These are phyloP conservation scores for Piedraia hortae DNA, from an alignment of 2,329 filamentous ascomycete genomes.

Conservation along the genomic window DNA sequence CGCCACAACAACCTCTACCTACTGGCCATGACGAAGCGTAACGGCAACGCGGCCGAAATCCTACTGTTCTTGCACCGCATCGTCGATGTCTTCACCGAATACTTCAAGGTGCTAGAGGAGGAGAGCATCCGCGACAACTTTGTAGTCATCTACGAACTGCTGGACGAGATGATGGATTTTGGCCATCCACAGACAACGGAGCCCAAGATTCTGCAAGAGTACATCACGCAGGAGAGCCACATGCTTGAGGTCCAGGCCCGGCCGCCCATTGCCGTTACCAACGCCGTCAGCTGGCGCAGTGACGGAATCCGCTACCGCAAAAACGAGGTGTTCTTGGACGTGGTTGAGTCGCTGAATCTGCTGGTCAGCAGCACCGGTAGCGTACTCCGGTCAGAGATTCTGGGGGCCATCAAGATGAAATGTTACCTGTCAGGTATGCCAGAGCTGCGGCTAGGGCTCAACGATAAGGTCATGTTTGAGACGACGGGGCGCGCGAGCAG, in stretches of 20 bases:
- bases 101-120: slow-evolving; percentile 97
- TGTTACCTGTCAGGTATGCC: slow-evolving; percentile 98
- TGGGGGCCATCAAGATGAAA: slow-evolving; percentile 98
- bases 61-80: slow-evolving; percentile 94
- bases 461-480: slow-evolving; percentile 99
- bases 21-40: slow-evolving; percentile 89
- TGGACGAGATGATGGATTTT: slow-evolving; percentile 99
- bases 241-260: slow-evolving; percentile 91
- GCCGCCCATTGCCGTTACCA: slow-evolving; percentile 90
- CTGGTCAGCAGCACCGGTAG: slow-evolving; percentile 86
- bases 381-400: slow-evolving; percentile 80
- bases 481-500: slow-evolving; percentile 79
- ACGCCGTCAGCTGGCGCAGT: slow-evolving; percentile 90
- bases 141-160: slow-evolving; percentile 91
- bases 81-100: slow-evolving; percentile 97
- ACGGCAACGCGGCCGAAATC: slow-evolving; percentile 96
- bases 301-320: slow-evolving; percentile 96
- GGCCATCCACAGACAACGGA: slow-evolving; percentile 97
- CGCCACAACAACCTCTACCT: slow-evolving; percentile 98
- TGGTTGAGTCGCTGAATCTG: slow-evolving; percentile 86
- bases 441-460: slow-evolving; percentile 72
- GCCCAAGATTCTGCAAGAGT: slow-evolving; percentile 90
- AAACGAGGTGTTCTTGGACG: slow-evolving; percentile 97
- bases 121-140: slow-evolving; percentile 98
- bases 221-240: slow-evolving; percentile 93